Evolutionary conservation across 306 rosid genomes (phyloP).

Genomic region (Cotoneaster glaucophyllus): DNA sequence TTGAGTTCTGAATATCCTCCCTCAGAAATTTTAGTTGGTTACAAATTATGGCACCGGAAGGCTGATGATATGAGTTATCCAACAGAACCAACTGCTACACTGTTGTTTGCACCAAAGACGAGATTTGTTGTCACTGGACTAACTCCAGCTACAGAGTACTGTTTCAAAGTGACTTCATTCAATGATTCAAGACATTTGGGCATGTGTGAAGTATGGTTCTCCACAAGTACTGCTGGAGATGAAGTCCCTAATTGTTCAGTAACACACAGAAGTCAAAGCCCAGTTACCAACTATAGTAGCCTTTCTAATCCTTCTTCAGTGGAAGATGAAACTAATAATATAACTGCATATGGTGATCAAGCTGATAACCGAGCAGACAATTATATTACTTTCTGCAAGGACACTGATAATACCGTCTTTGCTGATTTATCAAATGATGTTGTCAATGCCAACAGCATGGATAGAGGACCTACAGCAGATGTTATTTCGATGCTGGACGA

Average conservation of each 20-base stretch:
- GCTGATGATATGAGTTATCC: slow-evolving; percentile 48
- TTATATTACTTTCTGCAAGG: slow-evolving; percentile 48
- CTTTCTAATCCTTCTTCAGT: slow-evolving; percentile 94
- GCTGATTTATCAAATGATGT: slow-evolving; percentile 41
- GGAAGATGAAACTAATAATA: slow-evolving; percentile 88
- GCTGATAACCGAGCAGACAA: slow-evolving; percentile 46
- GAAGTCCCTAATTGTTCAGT: slow-evolving; percentile 53
- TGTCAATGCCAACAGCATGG: slow-evolving; percentile 30
- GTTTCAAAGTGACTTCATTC: slow-evolving; percentile 50
- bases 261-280: slow-evolving; percentile 80
- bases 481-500: slow-evolving; percentile 55
- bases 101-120: slow-evolving; percentile 39
- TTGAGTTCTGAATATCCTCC: slow-evolving; percentile 43
- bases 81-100: slow-evolving; percentile 47
- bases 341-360: slow-evolving; percentile 51
- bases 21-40: slow-evolving; percentile 36
- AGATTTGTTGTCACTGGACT: slow-evolving; percentile 50
- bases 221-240: slow-evolving; percentile 49
- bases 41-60: slow-evolving; percentile 69
- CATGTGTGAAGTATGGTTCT: slow-evolving; percentile 50
- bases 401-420: slow-evolving; percentile 31
- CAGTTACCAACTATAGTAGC: slow-evolving; percentile 77
- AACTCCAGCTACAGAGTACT: slow-evolving; percentile 64
- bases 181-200: slow-evolving; percentile 32
- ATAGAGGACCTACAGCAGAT: slow-evolving; percentile 33